Evolutionary conservation across 371 early-diverging fungal species (phyloP).

Genomic region (Sporodiniella umbellata): DNA sequence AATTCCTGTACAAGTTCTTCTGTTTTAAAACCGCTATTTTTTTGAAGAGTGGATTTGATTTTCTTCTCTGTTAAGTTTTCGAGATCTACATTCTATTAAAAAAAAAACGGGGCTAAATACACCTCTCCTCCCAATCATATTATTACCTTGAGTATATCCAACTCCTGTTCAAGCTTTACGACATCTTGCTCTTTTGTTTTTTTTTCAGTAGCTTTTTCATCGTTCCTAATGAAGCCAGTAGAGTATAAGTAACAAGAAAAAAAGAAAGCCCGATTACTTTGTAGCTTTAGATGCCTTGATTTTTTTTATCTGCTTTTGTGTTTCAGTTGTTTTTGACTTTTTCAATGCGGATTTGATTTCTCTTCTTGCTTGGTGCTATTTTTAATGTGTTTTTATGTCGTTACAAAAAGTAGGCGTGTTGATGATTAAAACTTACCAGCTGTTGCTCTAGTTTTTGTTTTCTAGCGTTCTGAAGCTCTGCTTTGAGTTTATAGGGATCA

Average conservation of each 20-base stretch:
- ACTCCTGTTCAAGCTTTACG: slow-evolving; percentile 28
- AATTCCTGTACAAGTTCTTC: slow-evolving; percentile 12
- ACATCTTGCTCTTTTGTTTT: slow-evolving; percentile 17
- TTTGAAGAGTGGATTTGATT: slow-evolving; percentile 25
- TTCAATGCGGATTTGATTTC: slow-evolving; percentile 32
- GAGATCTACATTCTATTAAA: slow-evolving; percentile 26
- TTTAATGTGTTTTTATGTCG: background rate
- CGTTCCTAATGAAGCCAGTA: background rate
- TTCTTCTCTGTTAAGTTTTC: slow-evolving; percentile 32
- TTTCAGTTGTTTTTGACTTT: slow-evolving; percentile 30
- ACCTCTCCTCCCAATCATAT: background rate
- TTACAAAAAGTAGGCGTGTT: no score
- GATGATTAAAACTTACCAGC: slow-evolving; percentile 34
- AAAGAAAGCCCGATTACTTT: background rate
- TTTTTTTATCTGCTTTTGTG: slow-evolving; percentile 34
- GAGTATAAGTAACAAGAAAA: background rate
- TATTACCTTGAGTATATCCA: slow-evolving; percentile 32
- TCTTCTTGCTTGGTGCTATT: slow-evolving; percentile 35
- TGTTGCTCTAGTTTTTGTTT: slow-evolving; percentile 32
- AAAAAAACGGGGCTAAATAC: background rate
- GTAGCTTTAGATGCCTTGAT: slow-evolving; percentile 20
- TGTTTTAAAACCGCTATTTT: slow-evolving; percentile 23
- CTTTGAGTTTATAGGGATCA: slow-evolving; percentile 6
- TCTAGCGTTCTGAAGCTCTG: slow-evolving; percentile 18
- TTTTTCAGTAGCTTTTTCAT: slow-evolving; percentile 10